Base-by-base conservation (phyloP, 2,329 filamentous ascomycete genomes). In the Colletotrichum tabaci region DNA sequence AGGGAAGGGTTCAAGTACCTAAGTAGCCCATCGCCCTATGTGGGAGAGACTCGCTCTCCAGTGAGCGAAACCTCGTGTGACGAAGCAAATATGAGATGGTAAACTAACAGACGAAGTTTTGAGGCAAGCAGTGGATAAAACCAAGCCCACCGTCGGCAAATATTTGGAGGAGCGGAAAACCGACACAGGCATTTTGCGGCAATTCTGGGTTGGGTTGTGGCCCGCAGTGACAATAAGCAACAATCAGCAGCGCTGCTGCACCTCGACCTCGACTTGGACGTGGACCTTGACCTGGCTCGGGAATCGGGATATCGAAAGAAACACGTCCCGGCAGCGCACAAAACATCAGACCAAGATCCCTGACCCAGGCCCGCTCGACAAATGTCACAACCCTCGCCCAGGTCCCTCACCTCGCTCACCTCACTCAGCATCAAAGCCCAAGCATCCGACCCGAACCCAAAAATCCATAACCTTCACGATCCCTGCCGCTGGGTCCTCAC, bases 401-500 rank as follows among this genome's bases (percentile, higher is more conserved):
- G 38, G 23, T 61, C 47, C 50, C n/a, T 49, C 46, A 44, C 53
- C 35, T 38, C 35, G 8, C 35, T 38, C 35, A 38, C 35, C 35
- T 58, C 56, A 55, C 61, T 63, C 47, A 63, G 61, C 49, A 44
- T 18, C 49, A 38, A 63, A 52, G 38, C 49, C 49, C 49, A 63
- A 63, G 49, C 49, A 63, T 46, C 18, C 47, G n/a, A 63, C 35
- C 18, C 35, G n/a, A 40, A 68, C 52, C 61, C 55, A 61, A 47
- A 38, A 58, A 67, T 26, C 65, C 56, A 61, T 35, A 61, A 67
- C 67, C 67, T 38, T 50, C 63, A 61, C 40, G 49, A 71, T 42
- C 67, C 55, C 67, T 71, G 63, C 35, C 42, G 35, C 42, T 13
- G n/a, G 21, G 44, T n/a, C 21, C 56, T 49, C 60, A 49, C 42